Percentiles rank a stretch among this genome's conserved stretches.
These are phyloP conservation scores for Leucogyrophana mollusca DNA, from an alignment of 768 basidiomycete genomes.

Conservation along the genomic window DNA sequence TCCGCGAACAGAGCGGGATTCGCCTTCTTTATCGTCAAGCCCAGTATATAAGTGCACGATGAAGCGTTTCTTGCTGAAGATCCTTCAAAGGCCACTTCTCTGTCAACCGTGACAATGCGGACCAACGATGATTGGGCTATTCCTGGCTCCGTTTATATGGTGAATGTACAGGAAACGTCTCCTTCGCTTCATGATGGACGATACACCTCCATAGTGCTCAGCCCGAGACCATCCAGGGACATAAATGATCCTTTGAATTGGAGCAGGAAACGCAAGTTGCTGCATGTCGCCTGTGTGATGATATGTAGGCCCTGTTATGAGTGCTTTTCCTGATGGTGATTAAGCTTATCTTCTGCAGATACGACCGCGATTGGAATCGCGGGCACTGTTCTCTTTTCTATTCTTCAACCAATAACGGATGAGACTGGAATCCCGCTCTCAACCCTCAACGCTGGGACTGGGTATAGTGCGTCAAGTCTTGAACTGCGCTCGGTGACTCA, in stretches of 20 bases:
- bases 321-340: too few relatives aligned
- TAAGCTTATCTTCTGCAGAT: slow-evolving; percentile 7
- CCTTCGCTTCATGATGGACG: slow-evolving; percentile 9
- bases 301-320: slow-evolving; percentile 11
- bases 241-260: slow-evolving; percentile 22
- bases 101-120: too few relatives aligned
- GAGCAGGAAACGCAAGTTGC: slow-evolving; percentile 12
- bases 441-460: slow-evolving; percentile 17
- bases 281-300: slow-evolving; percentile 14
- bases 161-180: slow-evolving; percentile 16
- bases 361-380: slow-evolving; percentile 16
- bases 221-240: slow-evolving; percentile 21
- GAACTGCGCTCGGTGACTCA: too few relatives aligned
- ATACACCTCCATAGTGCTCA: slow-evolving; percentile 17
- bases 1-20: too few relatives aligned
- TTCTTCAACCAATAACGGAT: slow-evolving; percentile 16
- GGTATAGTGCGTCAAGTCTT: slow-evolving; percentile 11
- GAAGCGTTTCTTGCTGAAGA: too few relatives aligned
- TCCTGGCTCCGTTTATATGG: slow-evolving; percentile 22
- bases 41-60: too few relatives aligned
- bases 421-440: slow-evolving; percentile 18
- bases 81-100: too few relatives aligned
- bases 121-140: slow-evolving; percentile 16
- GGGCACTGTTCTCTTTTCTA: slow-evolving; percentile 15
- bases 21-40: too few relatives aligned